Conservation (phyloP, 2,329 filamentous ascomycete genomes). For the Alternaria triticina region DNA sequence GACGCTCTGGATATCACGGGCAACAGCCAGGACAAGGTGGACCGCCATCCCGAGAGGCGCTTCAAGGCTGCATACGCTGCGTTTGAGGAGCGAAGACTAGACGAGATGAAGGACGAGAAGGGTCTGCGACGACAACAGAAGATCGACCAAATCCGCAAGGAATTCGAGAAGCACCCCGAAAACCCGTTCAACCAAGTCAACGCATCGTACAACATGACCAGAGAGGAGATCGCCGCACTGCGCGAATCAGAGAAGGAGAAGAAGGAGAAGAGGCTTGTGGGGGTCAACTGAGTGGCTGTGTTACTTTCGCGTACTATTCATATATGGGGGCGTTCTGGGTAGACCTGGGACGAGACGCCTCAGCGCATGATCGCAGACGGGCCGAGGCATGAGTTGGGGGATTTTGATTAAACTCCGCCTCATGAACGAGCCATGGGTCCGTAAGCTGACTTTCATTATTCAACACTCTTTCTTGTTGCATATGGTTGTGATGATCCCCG, state of each 20-base stretch:
- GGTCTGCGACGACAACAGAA: slow-evolving; percentile 84
- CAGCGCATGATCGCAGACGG: neutral
- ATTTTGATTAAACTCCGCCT: neutral
- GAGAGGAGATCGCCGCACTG: slow-evolving; percentile 75
- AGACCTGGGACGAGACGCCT: slow-evolving; percentile 14
- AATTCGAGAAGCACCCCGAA: slow-evolving; percentile 92
- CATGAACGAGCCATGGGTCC: neutral
- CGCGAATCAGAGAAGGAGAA: slow-evolving; percentile 71
- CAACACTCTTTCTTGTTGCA: slow-evolving; percentile 1
- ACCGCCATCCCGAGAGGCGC: slow-evolving; percentile 85
- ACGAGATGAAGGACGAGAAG: slow-evolving; percentile 85
- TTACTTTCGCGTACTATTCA: slow-evolving; percentile 7
- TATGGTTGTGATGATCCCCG: slow-evolving; percentile 6
- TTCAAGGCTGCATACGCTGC: slow-evolving; percentile 85
- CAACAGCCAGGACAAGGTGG: slow-evolving; percentile 71
- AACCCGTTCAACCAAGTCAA: slow-evolving; percentile 93
- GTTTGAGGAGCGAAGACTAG: slow-evolving; percentile 80
- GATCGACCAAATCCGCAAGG: slow-evolving; percentile 82
- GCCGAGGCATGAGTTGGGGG: slow-evolving; percentile 1
- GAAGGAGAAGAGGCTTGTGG: slow-evolving; percentile 72
- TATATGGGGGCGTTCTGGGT: slow-evolving; percentile 18
- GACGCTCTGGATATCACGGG: slow-evolving; percentile 79
- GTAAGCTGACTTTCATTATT: neutral
- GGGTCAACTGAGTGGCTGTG: slow-evolving; percentile 13
- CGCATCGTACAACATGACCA: slow-evolving; percentile 76